A percentile compares a stretch with the other conserved stretches of the same genome.
phyloP scores from a whole-genome alignment of 2,329 filamentous ascomycete genomes.

The Neophaeococcomyces mojaviensis region DNA sequence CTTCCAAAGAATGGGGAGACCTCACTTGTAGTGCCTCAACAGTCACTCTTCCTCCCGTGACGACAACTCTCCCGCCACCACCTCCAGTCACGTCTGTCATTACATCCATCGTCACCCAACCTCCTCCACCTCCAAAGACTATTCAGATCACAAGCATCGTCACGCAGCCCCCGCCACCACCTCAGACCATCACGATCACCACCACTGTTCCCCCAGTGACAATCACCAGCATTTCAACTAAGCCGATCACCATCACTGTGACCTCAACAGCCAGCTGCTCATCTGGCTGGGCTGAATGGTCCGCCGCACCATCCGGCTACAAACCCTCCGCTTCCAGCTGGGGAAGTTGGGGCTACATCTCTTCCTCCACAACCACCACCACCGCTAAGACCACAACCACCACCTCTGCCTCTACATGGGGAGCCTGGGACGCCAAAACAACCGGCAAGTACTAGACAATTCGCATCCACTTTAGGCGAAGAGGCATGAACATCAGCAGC shows the following conservation, averaged over 20 bases:
- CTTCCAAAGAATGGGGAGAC: neutral
- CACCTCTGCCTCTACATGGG: no score
- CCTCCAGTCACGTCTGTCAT: neutral
- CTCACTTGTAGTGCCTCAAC: neutral
- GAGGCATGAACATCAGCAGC: no score
- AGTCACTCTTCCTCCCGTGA: neutral
- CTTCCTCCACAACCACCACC: no score
- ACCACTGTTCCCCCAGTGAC: neutral
- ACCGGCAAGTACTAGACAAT: no score
- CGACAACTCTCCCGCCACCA: neutral
- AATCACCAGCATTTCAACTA: neutral
- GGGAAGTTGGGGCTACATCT: no score
- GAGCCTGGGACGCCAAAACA: no score
- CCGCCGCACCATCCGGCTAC: neutral
- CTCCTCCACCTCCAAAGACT: no score
- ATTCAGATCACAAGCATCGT: no score
- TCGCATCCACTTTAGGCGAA: no score
- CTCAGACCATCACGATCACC: neutral
- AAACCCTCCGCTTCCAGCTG: no score
- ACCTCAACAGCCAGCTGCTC: conserved; percentile 6
- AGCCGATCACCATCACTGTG: conserved; percentile 3
- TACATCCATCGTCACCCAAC: neutral
- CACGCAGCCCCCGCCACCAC: neutral
- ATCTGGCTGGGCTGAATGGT: neutral
- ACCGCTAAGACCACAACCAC: no score